phyloP scores from a whole-genome alignment of 139 green algal species.

The Closterium sp. region DNA sequence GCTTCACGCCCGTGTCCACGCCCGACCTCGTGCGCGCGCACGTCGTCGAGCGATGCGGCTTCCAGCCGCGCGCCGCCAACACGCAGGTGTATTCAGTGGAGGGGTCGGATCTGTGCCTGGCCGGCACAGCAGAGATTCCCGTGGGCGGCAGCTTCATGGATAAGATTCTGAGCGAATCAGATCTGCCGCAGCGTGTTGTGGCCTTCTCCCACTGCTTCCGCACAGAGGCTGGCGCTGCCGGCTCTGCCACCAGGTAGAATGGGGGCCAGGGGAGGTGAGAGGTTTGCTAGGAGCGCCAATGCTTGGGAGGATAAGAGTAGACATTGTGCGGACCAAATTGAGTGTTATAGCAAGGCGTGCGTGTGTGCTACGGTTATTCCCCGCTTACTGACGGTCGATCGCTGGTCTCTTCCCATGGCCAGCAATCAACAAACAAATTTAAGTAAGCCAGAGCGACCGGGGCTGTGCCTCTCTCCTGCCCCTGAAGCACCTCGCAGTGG shows the following conservation, averaged over 20 bases:
- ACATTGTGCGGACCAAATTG: too few species aligned
- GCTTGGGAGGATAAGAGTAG: too few species aligned
- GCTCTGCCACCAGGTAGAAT: constrained; percentile 59
- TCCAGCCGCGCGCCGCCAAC: constrained; percentile 87
- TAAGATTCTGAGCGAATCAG: constrained; percentile 69
- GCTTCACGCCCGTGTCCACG: constrained; percentile 88
- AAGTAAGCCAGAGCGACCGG: not conserved
- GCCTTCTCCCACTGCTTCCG: constrained; percentile 95
- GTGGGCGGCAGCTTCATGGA: constrained; percentile 91
- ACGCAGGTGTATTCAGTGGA: constrained; percentile 93
- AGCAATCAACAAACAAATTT: not conserved
- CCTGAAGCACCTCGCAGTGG: not conserved
- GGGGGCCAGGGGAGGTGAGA: not conserved
- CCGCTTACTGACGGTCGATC: not conserved
- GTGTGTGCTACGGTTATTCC: not conserved
- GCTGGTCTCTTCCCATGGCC: not conserved
- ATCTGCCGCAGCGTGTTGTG: constrained; percentile 88
- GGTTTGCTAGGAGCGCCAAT: not conserved
- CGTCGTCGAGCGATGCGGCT: constrained; percentile 97
- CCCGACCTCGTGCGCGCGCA: constrained; percentile 88
- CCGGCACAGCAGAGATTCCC: constrained; percentile 94
- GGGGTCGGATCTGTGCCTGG: constrained; percentile 83
- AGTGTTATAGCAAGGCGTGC: not conserved
- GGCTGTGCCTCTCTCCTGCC: not conserved
- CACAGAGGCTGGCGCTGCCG: constrained; percentile 90